phyloP scores from a whole-genome alignment of 768 basidiomycete species.

The Pleurotus platypus region DNA sequence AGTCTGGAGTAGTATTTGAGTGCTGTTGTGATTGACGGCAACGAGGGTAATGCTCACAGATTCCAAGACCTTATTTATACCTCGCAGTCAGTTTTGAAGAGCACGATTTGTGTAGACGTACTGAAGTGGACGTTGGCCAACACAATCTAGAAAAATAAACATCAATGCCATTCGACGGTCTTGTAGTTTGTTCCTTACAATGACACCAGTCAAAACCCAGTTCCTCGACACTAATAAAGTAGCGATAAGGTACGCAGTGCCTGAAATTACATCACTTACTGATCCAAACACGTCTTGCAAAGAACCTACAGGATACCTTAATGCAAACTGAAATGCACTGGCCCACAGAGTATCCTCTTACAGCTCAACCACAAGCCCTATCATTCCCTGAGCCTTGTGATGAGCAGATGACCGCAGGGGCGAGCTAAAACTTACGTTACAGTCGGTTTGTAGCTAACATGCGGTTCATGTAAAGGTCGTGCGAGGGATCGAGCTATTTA shows the following conservation, averaged over 20 bases:
- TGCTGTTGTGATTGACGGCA: background rate
- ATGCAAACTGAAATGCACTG: background rate
- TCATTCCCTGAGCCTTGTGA: conserved; percentile 31
- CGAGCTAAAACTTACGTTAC: conserved; percentile 30
- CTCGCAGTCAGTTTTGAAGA: background rate
- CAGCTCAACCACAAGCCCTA: conserved; percentile 48
- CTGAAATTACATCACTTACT: conserved; percentile 25
- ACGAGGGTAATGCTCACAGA: conserved; percentile 25
- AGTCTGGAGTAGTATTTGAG: conserved; percentile 27
- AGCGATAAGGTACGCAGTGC: background rate
- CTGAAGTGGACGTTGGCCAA: conserved; percentile 40
- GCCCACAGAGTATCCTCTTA: conserved; percentile 15
- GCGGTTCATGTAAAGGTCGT: conserved; percentile 11
- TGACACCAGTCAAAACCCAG: conserved; percentile 33
- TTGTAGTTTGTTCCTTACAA: conserved; percentile 26
- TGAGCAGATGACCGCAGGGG: background rate
- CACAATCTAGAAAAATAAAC: conserved; percentile 25
- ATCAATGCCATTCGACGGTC: background rate
- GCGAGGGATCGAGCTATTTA: background rate
- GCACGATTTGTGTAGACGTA: conserved; percentile 18
- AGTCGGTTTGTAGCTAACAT: conserved; percentile 49
- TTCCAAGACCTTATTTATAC: conserved; percentile 30
- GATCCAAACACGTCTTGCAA: conserved; percentile 49
- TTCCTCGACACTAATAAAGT: conserved; percentile 39
- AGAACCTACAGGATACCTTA: conserved; percentile 34